Conservation (phyloP, 805 yeast genomes). For the Candida xyloterini region DNA sequence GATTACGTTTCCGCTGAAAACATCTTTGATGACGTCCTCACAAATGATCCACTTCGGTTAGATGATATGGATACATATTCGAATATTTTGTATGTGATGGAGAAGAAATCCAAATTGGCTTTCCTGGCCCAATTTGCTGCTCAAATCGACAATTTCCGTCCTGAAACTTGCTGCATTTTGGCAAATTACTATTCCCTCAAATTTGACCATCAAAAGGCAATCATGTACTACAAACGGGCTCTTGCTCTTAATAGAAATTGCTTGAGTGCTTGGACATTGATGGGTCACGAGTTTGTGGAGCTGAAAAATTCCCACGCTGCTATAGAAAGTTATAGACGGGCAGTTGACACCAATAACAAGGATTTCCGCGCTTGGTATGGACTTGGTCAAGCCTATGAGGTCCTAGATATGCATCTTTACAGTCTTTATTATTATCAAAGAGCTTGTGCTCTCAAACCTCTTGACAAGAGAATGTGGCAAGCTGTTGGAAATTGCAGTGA, state of each 20-base stretch:
- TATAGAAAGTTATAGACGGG: constrained; percentile 89
- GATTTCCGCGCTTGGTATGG: constrained; percentile 99
- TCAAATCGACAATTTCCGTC: constrained; percentile 78
- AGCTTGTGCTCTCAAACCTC: constrained; percentile 83
- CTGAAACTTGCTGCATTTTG: constrained; percentile 91
- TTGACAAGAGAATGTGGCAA: constrained; percentile 94
- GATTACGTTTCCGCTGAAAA: constrained; percentile 80
- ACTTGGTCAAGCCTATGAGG: constrained; percentile 96
- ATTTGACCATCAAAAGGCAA: constrained; percentile 93
- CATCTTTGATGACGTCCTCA: constrained; percentile 71
- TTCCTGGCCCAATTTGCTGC: constrained; percentile 83
- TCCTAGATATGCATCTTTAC: constrained; percentile 89
- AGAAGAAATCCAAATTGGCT: constrained; percentile 78
- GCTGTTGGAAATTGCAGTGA: constrained; percentile 90
- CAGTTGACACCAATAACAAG: constrained; percentile 82
- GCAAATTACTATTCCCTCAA: constrained; percentile 92
- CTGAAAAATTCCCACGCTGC: constrained; percentile 96
- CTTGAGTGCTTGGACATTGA: constrained; percentile 91
- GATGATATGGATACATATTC: constrained; percentile 93
- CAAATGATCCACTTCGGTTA: constrained; percentile 75
- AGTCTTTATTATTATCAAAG: constrained; percentile 89
- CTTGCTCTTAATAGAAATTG: constrained; percentile 75
- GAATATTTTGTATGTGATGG: constrained; percentile 93
- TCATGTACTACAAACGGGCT: constrained; percentile 89
- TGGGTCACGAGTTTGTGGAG: constrained; percentile 99